phyloP scores from a whole-genome alignment of 345 rosid species.

The Brassica napus region Da-Ae NC_063452.1:60814001-60814500 shows the following conservation, averaged over 20 bases:
- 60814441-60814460: background rate
- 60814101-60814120: constrained; percentile 62
- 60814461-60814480: background rate
- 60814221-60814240: constrained; percentile 33
- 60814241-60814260: constrained; percentile 51
- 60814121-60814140: constrained; percentile 54
- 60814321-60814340: constrained; percentile 7
- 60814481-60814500: background rate
- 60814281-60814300: constrained; percentile 18
- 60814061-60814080: background rate
- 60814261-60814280: constrained; percentile 48
- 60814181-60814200: background rate
- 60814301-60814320: constrained; percentile 32
- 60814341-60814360: background rate
- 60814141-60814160: constrained; percentile 47
- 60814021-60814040: constrained; percentile 55
- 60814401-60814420: background rate
- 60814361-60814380: background rate
- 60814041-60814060: background rate
- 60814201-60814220: background rate
- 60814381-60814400: background rate
- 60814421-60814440: background rate
- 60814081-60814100: background rate
- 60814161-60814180: constrained; percentile 59
- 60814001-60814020: constrained; percentile 68